A percentile compares a stretch with the other conserved stretches of the same genome.
phyloP scores from a whole-genome alignment of 2,329 filamentous ascomycete species.

The Exophiala spinifera region DNA sequence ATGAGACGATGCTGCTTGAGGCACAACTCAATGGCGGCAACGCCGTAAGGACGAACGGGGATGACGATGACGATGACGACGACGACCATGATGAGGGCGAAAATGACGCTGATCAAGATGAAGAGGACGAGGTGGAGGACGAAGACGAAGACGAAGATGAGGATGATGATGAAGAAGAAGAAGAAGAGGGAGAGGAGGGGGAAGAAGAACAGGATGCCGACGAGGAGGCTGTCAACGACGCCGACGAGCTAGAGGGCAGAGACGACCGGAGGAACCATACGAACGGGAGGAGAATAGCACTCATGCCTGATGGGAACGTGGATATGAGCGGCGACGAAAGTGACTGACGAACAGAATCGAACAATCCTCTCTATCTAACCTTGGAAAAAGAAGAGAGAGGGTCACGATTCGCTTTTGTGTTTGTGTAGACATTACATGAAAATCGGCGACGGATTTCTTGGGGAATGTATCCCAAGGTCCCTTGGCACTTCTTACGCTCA shows the following conservation, averaged over 20 bases:
- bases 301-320: constrained; percentile 25
- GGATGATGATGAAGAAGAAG: constrained; percentile 21
- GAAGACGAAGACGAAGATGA: constrained; percentile 26
- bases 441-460: too few species aligned
- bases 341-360: constrained; percentile 15
- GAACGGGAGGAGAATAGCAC: constrained; percentile 1
- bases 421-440: too few species aligned
- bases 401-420: too few species aligned
- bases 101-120: constrained; percentile 19
- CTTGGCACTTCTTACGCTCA: too few species aligned
- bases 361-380: too few species aligned
- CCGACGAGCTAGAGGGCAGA: constrained; percentile 1
- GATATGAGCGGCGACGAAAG: constrained; percentile 28
- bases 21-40: constrained; percentile 25
- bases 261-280: too few species aligned
- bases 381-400: too few species aligned
- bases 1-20: constrained; percentile 28
- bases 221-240: constrained; percentile 35
- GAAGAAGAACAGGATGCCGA: constrained; percentile 29
- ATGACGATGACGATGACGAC: constrained; percentile 29
- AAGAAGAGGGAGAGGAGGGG: constrained; percentile 27
- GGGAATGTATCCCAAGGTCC: too few species aligned
- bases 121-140: constrained; percentile 26
- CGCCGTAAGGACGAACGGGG: constrained; percentile 17
- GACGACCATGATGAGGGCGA: constrained; percentile 28